phyloP scores from a whole-genome alignment of 768 basidiomycete species.

The Lactarius hengduanensis region DNA sequence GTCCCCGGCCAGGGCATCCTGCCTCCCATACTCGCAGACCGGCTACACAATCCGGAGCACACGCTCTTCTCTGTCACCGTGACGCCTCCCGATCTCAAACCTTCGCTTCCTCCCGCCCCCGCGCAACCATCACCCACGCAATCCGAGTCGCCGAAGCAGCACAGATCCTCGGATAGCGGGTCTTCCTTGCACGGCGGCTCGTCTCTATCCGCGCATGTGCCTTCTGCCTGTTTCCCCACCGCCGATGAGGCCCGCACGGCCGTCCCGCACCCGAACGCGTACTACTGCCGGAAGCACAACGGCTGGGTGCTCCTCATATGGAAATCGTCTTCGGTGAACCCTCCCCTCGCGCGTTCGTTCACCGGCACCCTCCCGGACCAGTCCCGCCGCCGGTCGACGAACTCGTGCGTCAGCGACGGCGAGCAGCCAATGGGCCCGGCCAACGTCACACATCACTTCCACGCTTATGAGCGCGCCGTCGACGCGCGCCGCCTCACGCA shows the following conservation, averaged over 20 bases:
- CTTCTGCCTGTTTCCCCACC: conserved; percentile 43
- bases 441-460: conserved; percentile 81
- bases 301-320: conserved; percentile 77
- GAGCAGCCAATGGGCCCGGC: conserved; percentile 45
- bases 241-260: conserved; percentile 64
- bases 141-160: conserved; percentile 17
- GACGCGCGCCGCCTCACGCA: conserved; percentile 67
- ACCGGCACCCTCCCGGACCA: conserved; percentile 54
- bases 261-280: conserved; percentile 78
- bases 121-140: conserved; percentile 28
- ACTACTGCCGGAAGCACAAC: conserved; percentile 80
- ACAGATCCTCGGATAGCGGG: conserved; percentile 11
- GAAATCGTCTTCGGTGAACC: conserved; percentile 60
- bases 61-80: conserved; percentile 62
- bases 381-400: conserved; percentile 44
- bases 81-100: conserved; percentile 37
- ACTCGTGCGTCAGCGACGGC: conserved; percentile 53
- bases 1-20: conserved; percentile 73
- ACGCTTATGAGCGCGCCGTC: conserved; percentile 67
- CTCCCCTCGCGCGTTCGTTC: conserved; percentile 60
- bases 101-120: conserved; percentile 30
- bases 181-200: conserved; percentile 26
- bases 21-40: conserved; percentile 63
- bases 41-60: conserved; percentile 71
- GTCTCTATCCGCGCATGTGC: conserved; percentile 22